Evolutionary conservation across 257 asterid genomes (phyloP).

Genomic region (Ajuga chamaepitys): DNA sequence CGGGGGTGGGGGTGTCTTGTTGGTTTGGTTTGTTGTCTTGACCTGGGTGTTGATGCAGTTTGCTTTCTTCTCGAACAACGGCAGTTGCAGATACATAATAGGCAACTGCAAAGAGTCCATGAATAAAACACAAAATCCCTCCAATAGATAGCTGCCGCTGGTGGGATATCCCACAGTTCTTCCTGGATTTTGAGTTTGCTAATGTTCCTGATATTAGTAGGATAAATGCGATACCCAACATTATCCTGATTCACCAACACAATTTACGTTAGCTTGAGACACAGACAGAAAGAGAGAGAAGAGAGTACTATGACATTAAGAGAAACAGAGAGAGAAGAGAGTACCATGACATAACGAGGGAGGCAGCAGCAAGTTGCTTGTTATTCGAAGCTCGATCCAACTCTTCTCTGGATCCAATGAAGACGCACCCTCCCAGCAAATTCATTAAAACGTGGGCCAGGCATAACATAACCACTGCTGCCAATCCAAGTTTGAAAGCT

Average conservation of each 20-base stretch:
- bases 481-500: conserved; percentile 73
- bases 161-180: conserved; percentile 50
- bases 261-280: background rate
- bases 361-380: conserved; percentile 71
- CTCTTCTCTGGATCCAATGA: conserved; percentile 65
- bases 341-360: conserved; percentile 72
- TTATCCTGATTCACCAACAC: conserved; percentile 26
- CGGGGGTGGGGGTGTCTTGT: conserved; percentile 27
- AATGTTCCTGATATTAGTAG: conserved; percentile 47
- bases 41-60: conserved; percentile 17
- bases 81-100: conserved; percentile 54
- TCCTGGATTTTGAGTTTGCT: conserved; percentile 43
- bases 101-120: conserved; percentile 54
- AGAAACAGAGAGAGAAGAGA: background rate
- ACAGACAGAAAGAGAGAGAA: background rate
- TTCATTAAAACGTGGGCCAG: conserved; percentile 53
- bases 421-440: conserved; percentile 56
- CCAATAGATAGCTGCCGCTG: conserved; percentile 49
- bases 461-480: conserved; percentile 55
- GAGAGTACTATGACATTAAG: background rate
- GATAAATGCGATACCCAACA: conserved; percentile 42
- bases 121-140: conserved; percentile 56
- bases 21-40: conserved; percentile 23
- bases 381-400: conserved; percentile 50
- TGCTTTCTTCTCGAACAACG: conserved; percentile 33